A percentile compares a stretch with the other conserved stretches of the same genome.
Conservation (phyloP, 352 stramenopile species). For the Pythium biforme region DNA sequence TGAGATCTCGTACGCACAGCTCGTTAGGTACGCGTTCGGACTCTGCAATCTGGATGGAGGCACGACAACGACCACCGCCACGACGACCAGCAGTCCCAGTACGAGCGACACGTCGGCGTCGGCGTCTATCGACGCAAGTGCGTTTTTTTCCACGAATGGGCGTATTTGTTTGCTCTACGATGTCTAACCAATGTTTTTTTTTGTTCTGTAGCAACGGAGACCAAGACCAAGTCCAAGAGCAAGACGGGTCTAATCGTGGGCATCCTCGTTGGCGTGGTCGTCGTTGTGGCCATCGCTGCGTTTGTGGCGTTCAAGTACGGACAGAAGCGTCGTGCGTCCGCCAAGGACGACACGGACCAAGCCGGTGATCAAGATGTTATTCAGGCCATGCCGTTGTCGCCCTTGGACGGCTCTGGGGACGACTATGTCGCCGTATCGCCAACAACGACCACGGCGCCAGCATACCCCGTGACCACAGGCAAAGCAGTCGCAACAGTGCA, state of each 20-base stretch:
- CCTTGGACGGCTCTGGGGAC: background rate
- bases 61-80: background rate
- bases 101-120: background rate
- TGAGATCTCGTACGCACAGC: background rate
- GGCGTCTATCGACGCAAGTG: background rate
- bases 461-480: background rate
- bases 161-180: background rate
- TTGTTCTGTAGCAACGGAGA: background rate
- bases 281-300: background rate
- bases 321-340: background rate
- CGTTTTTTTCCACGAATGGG: background rate
- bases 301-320: background rate
- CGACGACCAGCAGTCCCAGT: background rate
- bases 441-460: background rate
- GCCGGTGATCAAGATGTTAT: background rate
- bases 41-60: conserved; percentile 1
- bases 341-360: background rate
- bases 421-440: background rate
- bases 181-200: background rate
- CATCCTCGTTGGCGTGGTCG: background rate
- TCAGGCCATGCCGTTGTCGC: conserved; percentile 1
- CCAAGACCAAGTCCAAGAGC: background rate
- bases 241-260: conserved; percentile 12
- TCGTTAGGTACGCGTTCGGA: conserved; percentile 12
- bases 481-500: background rate